Base-by-base conservation (phyloP, 2,329 filamentous ascomycete genomes). In the Trichoderma koningii region DNA sequence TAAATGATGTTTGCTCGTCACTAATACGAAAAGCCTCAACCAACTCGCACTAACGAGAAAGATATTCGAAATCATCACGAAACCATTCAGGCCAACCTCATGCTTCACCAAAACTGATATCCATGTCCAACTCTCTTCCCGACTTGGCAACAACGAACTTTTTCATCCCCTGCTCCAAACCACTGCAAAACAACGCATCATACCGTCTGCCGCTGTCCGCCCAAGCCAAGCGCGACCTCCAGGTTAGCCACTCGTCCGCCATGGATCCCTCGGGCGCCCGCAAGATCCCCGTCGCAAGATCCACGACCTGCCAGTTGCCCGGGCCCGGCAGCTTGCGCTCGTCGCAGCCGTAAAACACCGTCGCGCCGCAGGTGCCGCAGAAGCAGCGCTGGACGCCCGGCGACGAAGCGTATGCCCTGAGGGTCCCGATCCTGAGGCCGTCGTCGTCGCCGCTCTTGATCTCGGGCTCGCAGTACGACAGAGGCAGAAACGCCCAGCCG, bases 361-460 rank as follows among this genome's bases (percentile, higher is more conserved):
- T 82, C 3, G 82, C 81, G 2, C 81, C 80, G 55, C 82, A 84
- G 2, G 68, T 71, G 2, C 78, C 76, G 65, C 82, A 84, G 67
- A 83, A 83, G 0, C 75, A 77, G 15, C 80, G 75, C 26, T 74
- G 64, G n/a, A 78, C 76, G 0, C 71, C 73, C 12, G 74, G 69
- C 1, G 78, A 80, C 2, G 78, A 80, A 3, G 66, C 67, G 65
- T 77, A 83, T 7, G 75, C 75, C 70, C 77, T 80, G n/a, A 78
- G 68, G 2, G 80, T 82, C n/a, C 80, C 80, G 52, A 79, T 70
- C 38, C 71, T 68, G 26, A 82, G 72, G 41, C 21, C 21, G 21
- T 23, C 21, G 21, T 3, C 21, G 21, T 23, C 21, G 21, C 21
- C 75, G 2, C 69, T 63, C 19, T 73, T 71, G 15, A 82, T 70